Conservation (phyloP, 2,329 filamentous ascomycete species). For the Aspergillus ochraceoroseus region DNA sequence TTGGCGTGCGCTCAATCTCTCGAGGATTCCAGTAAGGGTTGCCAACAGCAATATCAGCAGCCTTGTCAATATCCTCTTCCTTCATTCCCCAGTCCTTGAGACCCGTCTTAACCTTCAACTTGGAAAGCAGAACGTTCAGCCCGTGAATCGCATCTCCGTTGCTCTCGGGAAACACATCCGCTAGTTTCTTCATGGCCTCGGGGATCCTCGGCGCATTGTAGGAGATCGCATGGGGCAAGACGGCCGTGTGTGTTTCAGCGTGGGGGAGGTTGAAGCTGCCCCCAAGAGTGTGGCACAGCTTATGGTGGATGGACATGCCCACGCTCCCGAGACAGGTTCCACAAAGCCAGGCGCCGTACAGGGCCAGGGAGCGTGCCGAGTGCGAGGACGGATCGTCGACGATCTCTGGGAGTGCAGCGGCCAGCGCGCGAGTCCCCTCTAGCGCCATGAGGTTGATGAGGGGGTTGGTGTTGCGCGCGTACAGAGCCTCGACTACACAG, state of each 20-base stretch:
- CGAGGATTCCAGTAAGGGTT: constrained; percentile 60
- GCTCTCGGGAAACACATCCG: constrained; percentile 52
- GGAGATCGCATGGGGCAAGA: constrained; percentile 59
- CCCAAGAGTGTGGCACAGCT: constrained; percentile 61
- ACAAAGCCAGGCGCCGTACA: constrained; percentile 63
- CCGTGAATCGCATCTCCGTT: constrained; percentile 56
- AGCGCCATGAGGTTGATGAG: constrained; percentile 55
- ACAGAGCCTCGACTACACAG: constrained; percentile 55
- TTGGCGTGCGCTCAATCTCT: constrained; percentile 48
- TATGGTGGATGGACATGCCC: constrained; percentile 63
- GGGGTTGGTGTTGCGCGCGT: constrained; percentile 58
- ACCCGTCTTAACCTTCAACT: constrained; percentile 51
- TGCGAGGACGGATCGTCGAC: constrained; percentile 43
- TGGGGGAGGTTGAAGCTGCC: constrained; percentile 61
- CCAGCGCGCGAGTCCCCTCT: constrained; percentile 54
- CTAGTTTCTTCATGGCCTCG: constrained; percentile 50
- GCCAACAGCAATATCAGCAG: constrained; percentile 54
- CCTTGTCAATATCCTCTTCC: constrained; percentile 57
- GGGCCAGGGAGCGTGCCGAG: constrained; percentile 50
- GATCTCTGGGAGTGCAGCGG: constrained; percentile 52
- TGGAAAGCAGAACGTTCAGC: constrained; percentile 53
- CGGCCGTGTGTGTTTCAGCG: constrained; percentile 60
- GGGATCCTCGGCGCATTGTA: constrained; percentile 58
- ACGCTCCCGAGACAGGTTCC: constrained; percentile 57
- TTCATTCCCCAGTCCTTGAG: constrained; percentile 56